Conservation (phyloP, 345 rosid species). For the Bretschneidera sinensis region DNA sequence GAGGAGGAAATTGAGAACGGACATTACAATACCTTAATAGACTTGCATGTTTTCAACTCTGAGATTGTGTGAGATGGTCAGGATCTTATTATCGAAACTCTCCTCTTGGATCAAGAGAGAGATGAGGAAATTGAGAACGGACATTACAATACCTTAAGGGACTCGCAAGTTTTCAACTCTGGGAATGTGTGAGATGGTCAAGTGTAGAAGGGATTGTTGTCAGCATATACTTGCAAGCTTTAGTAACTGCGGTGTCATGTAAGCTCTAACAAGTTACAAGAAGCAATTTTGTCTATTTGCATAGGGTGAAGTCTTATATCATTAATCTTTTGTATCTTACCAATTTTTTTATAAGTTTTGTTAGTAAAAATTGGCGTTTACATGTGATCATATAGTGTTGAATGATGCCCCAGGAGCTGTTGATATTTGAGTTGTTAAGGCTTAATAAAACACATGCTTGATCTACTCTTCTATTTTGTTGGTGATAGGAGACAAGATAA, state of each 20-base stretch:
- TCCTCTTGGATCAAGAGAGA: constrained; percentile 59
- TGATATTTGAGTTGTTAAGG: no score
- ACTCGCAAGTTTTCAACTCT: constrained; percentile 59
- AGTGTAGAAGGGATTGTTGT: not conserved
- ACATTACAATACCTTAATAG: constrained; percentile 62
- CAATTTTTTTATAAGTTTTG: not conserved
- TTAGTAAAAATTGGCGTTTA: not conserved
- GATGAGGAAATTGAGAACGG: constrained; percentile 83
- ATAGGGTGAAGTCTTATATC: not conserved
- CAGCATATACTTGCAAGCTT: not conserved
- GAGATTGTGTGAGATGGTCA: constrained; percentile 38
- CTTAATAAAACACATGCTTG: no score
- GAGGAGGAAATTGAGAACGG: constrained; percentile 84
- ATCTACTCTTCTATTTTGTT: no score
- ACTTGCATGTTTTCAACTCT: constrained; percentile 60
- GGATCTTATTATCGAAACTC: constrained; percentile 77
- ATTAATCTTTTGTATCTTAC: not conserved
- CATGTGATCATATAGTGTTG: no score
- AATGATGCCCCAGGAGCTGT: no score
- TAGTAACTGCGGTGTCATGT: not conserved
- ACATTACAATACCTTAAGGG: constrained; percentile 61
- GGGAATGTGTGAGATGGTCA: constrained; percentile 26
- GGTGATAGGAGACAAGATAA: no score
- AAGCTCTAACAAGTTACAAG: not conserved
- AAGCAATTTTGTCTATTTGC: not conserved